phyloP scores from a whole-genome alignment of 192 early-diverging fungal species.

The Coemansia sp. region DNA sequence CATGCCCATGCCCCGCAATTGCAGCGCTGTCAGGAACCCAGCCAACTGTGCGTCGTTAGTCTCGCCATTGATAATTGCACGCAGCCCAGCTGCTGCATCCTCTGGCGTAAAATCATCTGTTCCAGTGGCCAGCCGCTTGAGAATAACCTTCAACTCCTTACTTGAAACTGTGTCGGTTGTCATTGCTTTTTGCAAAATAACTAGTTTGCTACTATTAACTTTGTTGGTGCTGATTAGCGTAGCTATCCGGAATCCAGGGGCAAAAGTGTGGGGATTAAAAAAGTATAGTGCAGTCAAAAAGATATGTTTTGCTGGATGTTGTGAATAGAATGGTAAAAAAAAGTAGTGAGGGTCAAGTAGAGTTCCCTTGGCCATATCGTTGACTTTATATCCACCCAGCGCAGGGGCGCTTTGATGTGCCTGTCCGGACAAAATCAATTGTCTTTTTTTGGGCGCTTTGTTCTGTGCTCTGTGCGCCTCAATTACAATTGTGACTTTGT shows the following conservation, averaged over 20 bases:
- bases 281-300: too few species aligned
- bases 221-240: too few species aligned
- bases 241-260: too few species aligned
- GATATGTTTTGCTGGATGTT: too few species aligned
- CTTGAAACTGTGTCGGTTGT: not conserved
- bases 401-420: not conserved
- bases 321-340: too few species aligned
- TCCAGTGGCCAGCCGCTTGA: constrained; percentile 63
- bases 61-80: constrained; percentile 73
- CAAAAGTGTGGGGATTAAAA: too few species aligned
- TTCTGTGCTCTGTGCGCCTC: not conserved
- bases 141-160: constrained; percentile 25
- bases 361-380: too few species aligned
- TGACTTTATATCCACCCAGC: not conserved
- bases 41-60: constrained; percentile 83
- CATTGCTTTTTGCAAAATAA: not conserved
- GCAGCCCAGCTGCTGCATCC: constrained; percentile 58
- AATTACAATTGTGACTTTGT: not conserved
- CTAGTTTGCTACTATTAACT: not conserved
- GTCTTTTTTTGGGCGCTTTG: not conserved
- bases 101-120: constrained; percentile 60
- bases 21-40: constrained; percentile 82
- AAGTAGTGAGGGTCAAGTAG: too few species aligned
- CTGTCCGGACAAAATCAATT: not conserved
- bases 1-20: constrained; percentile 65